These are phyloP conservation scores for Nephelium lappaceum DNA, from an alignment of 345 rosid species.

Conservation along the genomic window DNA sequence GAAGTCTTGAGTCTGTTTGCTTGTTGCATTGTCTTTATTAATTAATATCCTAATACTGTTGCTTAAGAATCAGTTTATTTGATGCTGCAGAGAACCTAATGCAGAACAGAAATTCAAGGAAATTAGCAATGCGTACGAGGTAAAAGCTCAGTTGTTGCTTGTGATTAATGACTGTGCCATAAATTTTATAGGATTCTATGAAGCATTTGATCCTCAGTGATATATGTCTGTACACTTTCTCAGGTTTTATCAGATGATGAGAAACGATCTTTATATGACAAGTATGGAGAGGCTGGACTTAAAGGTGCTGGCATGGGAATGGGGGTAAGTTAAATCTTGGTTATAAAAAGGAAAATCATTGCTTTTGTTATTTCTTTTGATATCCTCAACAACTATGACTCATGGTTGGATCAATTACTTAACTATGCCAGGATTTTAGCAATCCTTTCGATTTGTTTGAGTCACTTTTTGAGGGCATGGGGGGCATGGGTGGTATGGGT, in stretches of 20 bases:
- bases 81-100: slow-evolving; percentile 70
- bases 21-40: neutral
- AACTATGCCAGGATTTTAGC: slow-evolving; percentile 74
- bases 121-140: slow-evolving; percentile 99
- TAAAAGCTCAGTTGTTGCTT: slow-evolving; percentile 30
- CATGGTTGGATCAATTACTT: slow-evolving; percentile 22
- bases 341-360: neutral
- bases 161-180: slow-evolving; percentile 6
- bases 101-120: slow-evolving; percentile 97
- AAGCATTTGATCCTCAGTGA: slow-evolving; percentile 16
- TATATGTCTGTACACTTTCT: slow-evolving; percentile 19
- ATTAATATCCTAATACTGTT: neutral
- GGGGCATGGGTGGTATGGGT: slow-evolving; percentile 84
- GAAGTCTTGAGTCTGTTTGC: neutral
- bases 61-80: slow-evolving; percentile 7
- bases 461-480: slow-evolving; percentile 89
- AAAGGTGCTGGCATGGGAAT: slow-evolving; percentile 96
- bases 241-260: slow-evolving; percentile 97
- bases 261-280: slow-evolving; percentile 93
- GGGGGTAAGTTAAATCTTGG: slow-evolving; percentile 69
- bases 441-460: slow-evolving; percentile 95
- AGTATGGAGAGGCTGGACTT: slow-evolving; percentile 94
- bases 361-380: neutral
- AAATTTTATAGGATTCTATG: neutral
- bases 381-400: neutral